Percentiles rank a stretch among this genome's conserved stretches.
phyloP scores from a whole-genome alignment of 345 rosid genomes.

The Populus ilicifolia region DNA sequence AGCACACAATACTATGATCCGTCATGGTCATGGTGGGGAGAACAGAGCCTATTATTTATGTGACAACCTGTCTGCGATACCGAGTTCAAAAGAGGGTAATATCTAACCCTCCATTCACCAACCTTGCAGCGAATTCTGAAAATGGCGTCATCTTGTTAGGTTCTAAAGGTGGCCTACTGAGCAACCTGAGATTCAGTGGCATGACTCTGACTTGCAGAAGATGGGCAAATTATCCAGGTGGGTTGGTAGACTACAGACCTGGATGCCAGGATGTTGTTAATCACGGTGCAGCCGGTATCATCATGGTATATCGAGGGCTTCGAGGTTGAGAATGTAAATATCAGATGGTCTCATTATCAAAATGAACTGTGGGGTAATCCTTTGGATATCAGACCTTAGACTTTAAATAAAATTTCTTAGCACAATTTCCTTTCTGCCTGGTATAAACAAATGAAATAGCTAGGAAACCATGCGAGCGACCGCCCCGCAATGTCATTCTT shows the following conservation, averaged over 20 bases:
- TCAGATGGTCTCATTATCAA: conserved; percentile 56
- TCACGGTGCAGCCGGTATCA: conserved; percentile 71
- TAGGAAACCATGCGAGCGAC: background rate
- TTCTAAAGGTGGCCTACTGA: conserved; percentile 53
- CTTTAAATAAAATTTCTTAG: conserved; percentile 65
- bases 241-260: conserved; percentile 78
- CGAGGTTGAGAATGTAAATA: conserved; percentile 61
- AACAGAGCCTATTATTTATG: conserved; percentile 90
- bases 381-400: conserved; percentile 73
- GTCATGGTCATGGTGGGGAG: conserved; percentile 96
- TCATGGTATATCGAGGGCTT: conserved; percentile 84
- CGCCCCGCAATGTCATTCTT: background rate
- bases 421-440: conserved; percentile 59
- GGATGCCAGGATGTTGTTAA: conserved; percentile 82
- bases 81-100: conserved; percentile 48
- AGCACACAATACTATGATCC: conserved; percentile 82
- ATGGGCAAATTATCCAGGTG: conserved; percentile 62
- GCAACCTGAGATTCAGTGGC: conserved; percentile 61
- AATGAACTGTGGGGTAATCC: conserved; percentile 61
- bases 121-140: conserved; percentile 65
- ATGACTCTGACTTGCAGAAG: conserved; percentile 58
- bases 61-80: conserved; percentile 67
- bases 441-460: conserved; percentile 16
- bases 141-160: conserved; percentile 87
- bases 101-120: conserved; percentile 59